phyloP scores from a whole-genome alignment of 768 basidiomycete genomes.

The Gymnopilus junonius region DNA sequence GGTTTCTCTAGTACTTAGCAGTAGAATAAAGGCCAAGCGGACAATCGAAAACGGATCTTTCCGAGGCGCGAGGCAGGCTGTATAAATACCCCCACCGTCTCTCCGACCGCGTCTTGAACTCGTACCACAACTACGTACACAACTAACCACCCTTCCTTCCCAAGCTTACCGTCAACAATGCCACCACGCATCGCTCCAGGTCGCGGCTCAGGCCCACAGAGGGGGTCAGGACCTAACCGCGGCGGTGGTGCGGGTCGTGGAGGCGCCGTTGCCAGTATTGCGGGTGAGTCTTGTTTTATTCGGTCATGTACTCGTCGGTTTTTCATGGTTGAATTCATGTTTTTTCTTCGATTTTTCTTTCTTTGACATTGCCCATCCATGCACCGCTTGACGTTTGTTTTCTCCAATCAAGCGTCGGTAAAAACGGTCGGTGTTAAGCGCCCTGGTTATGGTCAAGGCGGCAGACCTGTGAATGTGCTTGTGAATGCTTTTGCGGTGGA shows the following conservation, averaged over 20 bases:
- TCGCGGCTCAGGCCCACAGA: slow-evolving; percentile 24
- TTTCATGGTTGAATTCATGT: slow-evolving; percentile 13
- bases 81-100: slow-evolving; percentile 1
- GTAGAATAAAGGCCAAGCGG: too few relatives aligned
- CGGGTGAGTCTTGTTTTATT: slow-evolving; percentile 31
- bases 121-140: slow-evolving; percentile 6
- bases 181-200: slow-evolving; percentile 32
- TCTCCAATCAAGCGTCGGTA: slow-evolving; percentile 33
- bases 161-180: slow-evolving; percentile 22
- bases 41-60: too few relatives aligned
- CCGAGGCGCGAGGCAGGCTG: neutral
- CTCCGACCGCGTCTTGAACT: neutral
- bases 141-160: neutral
- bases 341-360: neutral
- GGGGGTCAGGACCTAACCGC: slow-evolving; percentile 25
- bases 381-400: too few relatives aligned
- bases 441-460: slow-evolving; percentile 54
- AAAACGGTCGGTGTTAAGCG: slow-evolving; percentile 67
- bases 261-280: slow-evolving; percentile 32
- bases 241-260: slow-evolving; percentile 37
- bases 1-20: too few relatives aligned
- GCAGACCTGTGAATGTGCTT: slow-evolving; percentile 27
- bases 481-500: slow-evolving; percentile 54
- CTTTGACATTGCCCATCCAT: neutral
- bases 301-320: slow-evolving; percentile 14